Evolutionary conservation across 2,329 filamentous ascomycete genomes (phyloP), one percentile per base, ranked within the genome.

Genomic region (Aspergillus ibericus): DNA sequence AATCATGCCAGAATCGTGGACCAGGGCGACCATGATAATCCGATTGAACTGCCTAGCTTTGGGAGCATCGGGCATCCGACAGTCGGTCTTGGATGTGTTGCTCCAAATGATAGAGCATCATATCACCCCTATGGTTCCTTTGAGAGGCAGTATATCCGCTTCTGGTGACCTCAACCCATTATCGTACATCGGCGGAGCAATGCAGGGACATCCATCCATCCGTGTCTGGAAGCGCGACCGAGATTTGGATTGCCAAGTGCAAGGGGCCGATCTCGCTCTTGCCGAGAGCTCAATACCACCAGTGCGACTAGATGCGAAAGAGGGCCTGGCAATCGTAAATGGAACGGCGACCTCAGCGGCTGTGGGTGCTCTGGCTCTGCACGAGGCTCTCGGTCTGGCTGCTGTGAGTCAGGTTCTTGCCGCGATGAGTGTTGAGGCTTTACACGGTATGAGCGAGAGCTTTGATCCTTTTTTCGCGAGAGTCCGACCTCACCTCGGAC

Each of bases 401-500:
- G 60, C 85, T 0, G 66, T 86, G 2, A 71, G 80, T 0, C 85
- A 88, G 65, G 66, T 85, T 0, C 72, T 88, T 2, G 88, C 86
- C 0, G 84, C 83, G 1, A 85, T 88, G 78, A 77, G 76, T 3
- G 81, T 82, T 1, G 87, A 89, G 69, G 82, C 82, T 1, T 72
- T 88, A 53, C 66, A 67, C 0, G 86, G 83, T 1, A 83, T 80
- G 3, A 77, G 77, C 3, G 81, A 83, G 63, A 84, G 81, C 67
- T 84, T 83, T 57, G 71, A 83, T 61, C 78, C 81, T 0, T 87
- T 87, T 67, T 81, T 88, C 56, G 79, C 84, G 1, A 63, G 72
- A 8, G 74, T 81, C 4, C 80, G 86, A 2, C 85, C 86, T 0
- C 85, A 88, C 65, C 68, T 70, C 0, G 86, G 86, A 1, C 85